Evolutionary conservation across 2,329 filamentous ascomycete genomes (phyloP).

Genomic region (Penicillium italicum): DNA sequence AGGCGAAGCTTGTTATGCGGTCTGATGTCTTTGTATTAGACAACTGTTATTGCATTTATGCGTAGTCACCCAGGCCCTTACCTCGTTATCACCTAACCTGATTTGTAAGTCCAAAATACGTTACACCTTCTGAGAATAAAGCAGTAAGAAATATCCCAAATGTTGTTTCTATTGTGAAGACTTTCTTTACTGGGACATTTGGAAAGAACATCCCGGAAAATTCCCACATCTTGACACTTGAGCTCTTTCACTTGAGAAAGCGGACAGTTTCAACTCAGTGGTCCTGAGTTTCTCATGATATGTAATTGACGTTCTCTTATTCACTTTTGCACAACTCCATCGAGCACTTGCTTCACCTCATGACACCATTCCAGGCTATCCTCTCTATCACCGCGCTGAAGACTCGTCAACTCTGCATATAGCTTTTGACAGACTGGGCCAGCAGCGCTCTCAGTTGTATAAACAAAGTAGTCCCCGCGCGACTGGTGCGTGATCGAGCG

Average conservation of each 20-base stretch:
- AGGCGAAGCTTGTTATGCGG: not conserved
- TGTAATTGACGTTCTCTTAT: not conserved
- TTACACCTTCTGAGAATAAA: not conserved
- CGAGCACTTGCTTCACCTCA: not conserved
- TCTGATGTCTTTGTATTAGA: not conserved
- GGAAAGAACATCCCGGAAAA: not conserved
- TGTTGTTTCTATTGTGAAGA: not conserved
- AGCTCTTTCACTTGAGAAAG: not conserved
- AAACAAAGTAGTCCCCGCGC: conserved; percentile 49
- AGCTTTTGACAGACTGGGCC: not conserved
- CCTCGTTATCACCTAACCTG: not conserved
- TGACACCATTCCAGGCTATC: not conserved
- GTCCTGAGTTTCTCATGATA: not conserved
- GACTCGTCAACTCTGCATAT: not conserved
- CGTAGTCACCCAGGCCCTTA: not conserved
- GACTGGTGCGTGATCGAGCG: conserved; percentile 67
- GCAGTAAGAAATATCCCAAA: not conserved
- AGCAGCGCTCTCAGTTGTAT: not conserved
- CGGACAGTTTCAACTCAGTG: not conserved
- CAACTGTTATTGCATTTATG: not conserved
- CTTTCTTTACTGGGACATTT: not conserved
- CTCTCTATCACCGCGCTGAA: conserved; percentile 1
- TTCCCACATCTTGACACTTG: not conserved
- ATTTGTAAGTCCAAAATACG: not conserved
- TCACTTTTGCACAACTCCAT: not conserved